These are phyloP conservation scores for Leccinum angustisporum DNA, from an alignment of 1,284 basidiomycete genomes.

Conservation along the genomic window DNA sequence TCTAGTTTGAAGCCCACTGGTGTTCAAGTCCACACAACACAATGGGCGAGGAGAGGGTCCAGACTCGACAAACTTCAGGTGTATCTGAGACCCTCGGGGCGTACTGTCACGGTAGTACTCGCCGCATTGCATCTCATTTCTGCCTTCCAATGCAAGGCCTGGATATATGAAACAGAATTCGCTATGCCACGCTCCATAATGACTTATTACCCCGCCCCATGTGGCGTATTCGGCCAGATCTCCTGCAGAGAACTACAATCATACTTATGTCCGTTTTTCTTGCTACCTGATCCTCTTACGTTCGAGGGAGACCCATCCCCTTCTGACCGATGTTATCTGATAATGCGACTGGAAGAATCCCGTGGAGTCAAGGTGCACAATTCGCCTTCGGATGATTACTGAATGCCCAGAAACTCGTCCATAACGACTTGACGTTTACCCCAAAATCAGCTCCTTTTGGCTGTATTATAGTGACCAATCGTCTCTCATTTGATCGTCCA, in stretches of 20 bases:
- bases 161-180: not conserved
- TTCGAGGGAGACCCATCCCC: no score
- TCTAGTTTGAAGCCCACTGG: not conserved
- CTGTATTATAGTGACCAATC: not conserved
- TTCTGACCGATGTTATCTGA: not conserved
- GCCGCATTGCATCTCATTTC: slow-evolving; percentile 1
- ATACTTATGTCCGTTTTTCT: not conserved
- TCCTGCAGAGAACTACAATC: not conserved
- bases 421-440: not conserved
- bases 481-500: not conserved
- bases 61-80: not conserved
- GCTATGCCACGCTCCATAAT: not conserved
- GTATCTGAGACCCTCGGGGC: not conserved
- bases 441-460: not conserved
- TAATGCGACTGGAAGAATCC: no score
- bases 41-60: not conserved
- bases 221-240: no score
- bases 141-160: slow-evolving; percentile 1
- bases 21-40: not conserved
- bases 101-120: not conserved
- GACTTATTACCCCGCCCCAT: not conserved
- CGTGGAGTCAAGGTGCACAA: not conserved
- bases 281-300: not conserved
- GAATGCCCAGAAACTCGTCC: not conserved
- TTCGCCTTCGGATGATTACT: not conserved